A percentile compares a stretch with the other conserved stretches of the same genome.
phyloP scores from a whole-genome alignment of 441 rosid genomes.

The Gossypium schwendimanii region DNA sequence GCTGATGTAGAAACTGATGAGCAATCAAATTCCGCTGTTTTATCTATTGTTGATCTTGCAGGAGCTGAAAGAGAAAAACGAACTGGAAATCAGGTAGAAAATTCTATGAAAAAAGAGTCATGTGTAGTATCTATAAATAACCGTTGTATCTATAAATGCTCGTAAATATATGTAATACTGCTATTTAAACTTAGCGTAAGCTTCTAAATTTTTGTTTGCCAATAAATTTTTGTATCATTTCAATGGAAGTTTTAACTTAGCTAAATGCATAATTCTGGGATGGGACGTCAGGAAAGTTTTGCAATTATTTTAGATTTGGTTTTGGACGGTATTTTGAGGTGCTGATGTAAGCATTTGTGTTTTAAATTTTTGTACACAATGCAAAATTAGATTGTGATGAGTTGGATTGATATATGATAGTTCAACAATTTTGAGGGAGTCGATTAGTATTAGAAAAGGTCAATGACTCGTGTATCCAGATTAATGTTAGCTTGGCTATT shows the following conservation, averaged over 20 bases:
- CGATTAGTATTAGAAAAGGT: background rate
- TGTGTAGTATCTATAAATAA: background rate
- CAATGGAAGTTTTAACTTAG: background rate
- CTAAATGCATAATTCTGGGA: background rate
- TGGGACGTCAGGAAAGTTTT: background rate
- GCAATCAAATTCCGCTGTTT: slow-evolving; percentile 36
- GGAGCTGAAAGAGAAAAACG: slow-evolving; percentile 91
- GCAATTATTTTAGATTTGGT: background rate
- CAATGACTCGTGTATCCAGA: background rate
- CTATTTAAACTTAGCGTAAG: background rate
- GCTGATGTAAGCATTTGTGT: background rate
- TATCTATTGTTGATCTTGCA: slow-evolving; percentile 88
- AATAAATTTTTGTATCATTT: background rate
- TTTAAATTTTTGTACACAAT: background rate
- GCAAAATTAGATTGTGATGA: background rate
- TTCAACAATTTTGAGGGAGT: background rate
- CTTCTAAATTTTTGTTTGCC: background rate
- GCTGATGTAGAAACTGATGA: slow-evolving; percentile 24
- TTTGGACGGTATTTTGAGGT: background rate
- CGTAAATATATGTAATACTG: background rate
- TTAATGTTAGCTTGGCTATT: background rate
- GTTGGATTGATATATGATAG: background rate
- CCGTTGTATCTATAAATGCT: background rate
- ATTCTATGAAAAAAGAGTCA: background rate
- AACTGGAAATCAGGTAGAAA: slow-evolving; percentile 62